A percentile compares a stretch with the other conserved stretches of the same genome.
Conservation (phyloP, 805 yeast species). For the Candida sithepensis region DNA sequence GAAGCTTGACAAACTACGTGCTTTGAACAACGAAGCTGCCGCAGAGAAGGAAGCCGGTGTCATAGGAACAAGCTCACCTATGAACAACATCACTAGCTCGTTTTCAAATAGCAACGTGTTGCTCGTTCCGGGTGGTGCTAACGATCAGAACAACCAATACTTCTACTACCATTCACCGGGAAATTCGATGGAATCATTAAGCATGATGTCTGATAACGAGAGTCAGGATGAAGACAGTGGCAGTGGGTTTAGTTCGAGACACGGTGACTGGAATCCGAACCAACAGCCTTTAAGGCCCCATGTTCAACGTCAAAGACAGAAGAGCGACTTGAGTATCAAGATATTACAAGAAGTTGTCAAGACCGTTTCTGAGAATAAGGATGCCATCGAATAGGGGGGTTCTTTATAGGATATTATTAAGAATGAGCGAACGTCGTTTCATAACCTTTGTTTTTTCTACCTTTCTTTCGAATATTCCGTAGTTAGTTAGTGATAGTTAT, state of each 20-base stretch:
- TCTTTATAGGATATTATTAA: no score
- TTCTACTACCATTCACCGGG: constrained; percentile 1
- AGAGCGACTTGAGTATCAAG: constrained; percentile 2
- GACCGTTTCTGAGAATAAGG: constrained; percentile 2
- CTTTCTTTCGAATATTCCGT: no score
- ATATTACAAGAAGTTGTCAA: constrained; percentile 4
- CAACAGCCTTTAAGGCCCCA: background rate
- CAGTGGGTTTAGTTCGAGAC: background rate
- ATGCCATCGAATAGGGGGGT: background rate
- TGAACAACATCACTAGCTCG: no score
- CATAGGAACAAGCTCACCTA: no score
- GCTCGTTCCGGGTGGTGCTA: background rate
- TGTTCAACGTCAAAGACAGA: background rate
- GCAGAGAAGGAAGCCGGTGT: background rate
- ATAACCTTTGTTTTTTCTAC: no score
- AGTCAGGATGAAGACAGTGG: background rate
- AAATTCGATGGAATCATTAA: background rate
- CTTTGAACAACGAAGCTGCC: constrained; percentile 49
- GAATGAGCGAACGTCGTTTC: no score
- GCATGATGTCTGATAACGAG: background rate
- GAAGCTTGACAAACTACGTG: constrained; percentile 61
- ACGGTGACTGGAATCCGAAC: background rate
- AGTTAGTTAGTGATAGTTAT: no score
- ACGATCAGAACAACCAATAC: background rate
- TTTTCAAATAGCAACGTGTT: background rate